Conservation (phyloP, 176 grass and related monocot species). For the Leersia perrieri region DNA sequence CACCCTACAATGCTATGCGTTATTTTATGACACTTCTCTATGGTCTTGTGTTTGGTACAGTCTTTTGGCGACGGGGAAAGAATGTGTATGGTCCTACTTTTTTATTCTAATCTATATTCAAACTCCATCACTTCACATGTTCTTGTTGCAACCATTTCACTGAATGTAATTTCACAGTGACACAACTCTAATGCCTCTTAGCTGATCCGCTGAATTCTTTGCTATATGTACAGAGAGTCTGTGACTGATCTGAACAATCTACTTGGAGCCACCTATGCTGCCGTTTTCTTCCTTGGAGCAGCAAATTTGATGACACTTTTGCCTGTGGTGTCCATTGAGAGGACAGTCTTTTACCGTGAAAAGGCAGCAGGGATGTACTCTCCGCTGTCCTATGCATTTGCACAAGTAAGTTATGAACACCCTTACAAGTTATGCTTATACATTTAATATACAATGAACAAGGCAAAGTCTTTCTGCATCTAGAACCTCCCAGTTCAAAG, state of each 20-base stretch:
- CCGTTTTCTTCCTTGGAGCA: conserved; percentile 68
- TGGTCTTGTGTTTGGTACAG: conserved; percentile 59
- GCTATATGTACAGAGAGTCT: conserved; percentile 39
- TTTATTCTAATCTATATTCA: not conserved
- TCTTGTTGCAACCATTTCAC: not conserved
- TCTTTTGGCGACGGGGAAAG: conserved; percentile 55
- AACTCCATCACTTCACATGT: not conserved
- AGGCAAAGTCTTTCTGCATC: not conserved
- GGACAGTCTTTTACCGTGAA: conserved; percentile 79
- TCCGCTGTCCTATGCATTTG: conserved; percentile 64
- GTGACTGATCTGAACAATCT: conserved; percentile 46
- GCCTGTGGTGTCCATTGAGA: conserved; percentile 56
- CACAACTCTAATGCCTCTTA: not conserved
- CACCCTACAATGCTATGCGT: conserved; percentile 57
- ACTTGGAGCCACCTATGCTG: conserved; percentile 56
- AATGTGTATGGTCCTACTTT: conserved; percentile 38
- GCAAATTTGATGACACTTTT: conserved; percentile 40
- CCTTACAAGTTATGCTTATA: not conserved
- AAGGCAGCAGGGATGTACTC: conserved; percentile 82
- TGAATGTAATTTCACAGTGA: conserved; percentile 9
- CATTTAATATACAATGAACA: not conserved
- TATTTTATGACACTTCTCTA: conserved; percentile 55
- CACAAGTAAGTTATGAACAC: conserved; percentile 52
- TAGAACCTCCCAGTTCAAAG: not conserved
- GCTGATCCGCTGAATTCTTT: conserved; percentile 19